Evolutionary conservation across 345 rosid species (phyloP).

Genomic region (Gossypium ekmanianum): DNA sequence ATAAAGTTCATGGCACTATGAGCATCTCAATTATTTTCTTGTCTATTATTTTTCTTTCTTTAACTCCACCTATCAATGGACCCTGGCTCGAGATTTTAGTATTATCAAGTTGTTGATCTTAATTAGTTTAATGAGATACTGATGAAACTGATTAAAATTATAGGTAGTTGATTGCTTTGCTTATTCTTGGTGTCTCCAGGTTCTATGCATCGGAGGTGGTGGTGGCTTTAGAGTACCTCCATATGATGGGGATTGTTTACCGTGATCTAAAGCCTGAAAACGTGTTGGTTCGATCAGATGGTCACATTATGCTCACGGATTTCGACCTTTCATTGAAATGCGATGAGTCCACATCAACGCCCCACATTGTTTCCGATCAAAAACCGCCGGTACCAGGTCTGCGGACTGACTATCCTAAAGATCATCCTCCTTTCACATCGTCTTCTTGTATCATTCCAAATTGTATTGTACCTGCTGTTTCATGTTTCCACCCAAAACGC

Average conservation of each 20-base stretch:
- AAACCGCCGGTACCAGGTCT: slow-evolving; percentile 28
- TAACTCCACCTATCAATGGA: not conserved
- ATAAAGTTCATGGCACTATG: not conserved
- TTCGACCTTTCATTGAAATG: slow-evolving; percentile 88
- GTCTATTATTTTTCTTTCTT: not conserved
- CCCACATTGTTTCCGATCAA: slow-evolving; percentile 51
- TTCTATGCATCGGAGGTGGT: slow-evolving; percentile 88
- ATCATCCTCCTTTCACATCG: slow-evolving; percentile 50
- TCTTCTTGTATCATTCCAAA: slow-evolving; percentile 78
- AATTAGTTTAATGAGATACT: not conserved
- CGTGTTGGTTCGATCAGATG: slow-evolving; percentile 78
- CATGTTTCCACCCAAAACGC: slow-evolving; percentile 74
- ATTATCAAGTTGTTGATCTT: not conserved
- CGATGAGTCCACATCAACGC: slow-evolving; percentile 62
- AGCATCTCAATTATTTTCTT: slow-evolving; percentile 16
- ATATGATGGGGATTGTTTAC: slow-evolving; percentile 93
- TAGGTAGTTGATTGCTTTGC: not conserved
- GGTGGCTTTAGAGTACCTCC: slow-evolving; percentile 89
- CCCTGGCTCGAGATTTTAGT: slow-evolving; percentile 1
- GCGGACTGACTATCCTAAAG: slow-evolving; percentile 28
- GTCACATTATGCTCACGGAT: slow-evolving; percentile 92
- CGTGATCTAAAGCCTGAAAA: slow-evolving; percentile 94
- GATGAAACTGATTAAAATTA: not conserved
- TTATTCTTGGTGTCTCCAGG: slow-evolving; percentile 33
- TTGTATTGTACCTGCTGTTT: slow-evolving; percentile 85